Evolutionary conservation across 2,329 filamentous ascomycete species (phyloP), one percentile per base, ranked within the genome.

Genomic region (Nannizzia gypsea): DNA sequence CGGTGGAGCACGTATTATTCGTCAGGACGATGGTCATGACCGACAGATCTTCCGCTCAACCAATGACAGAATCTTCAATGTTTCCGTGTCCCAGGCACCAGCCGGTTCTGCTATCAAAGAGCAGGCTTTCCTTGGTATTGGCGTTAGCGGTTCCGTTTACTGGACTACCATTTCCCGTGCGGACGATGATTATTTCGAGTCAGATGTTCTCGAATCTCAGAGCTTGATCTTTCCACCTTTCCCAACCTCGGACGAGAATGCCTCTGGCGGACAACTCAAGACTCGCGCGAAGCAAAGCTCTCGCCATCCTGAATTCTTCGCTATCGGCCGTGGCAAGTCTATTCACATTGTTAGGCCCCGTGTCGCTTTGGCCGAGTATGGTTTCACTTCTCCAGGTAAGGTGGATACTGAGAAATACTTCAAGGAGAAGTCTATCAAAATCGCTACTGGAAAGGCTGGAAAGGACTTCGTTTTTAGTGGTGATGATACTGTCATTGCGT

Each of bases 391-490:
- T 11, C 73, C 75, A 48, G 79, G 54, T 6, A 77, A 78, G 42
- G 90, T 96, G 63, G 88, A 96, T 70, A 93, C 89, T 0, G 90
- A 96, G 71, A 88, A 85, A 69, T 90, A 95, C 64, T 83, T 93
- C 65, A 86, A 86, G 69, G 87, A 96, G 70, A 91, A 89, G 69
- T 88, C 88, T 56, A 78, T 97, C 65, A 95, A 91, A 75, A 96
- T 99, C 74, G 90, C 92, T 66, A 97, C 91, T 63, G 93, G 92
- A 66, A 99, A 99, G 78, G 92, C 93, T 65, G 93, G 91, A 64
- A 99, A 99, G 74, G 93, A 99, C 72, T 99, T 99, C 72, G 88
- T 86, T 54, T 99, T 99, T 76, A 96, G 92, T 73, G 91, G 95
- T 72, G 93, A 99, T 72, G 93, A 99, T 72, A 89, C 87, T 1